A percentile compares a stretch with the other conserved stretches of the same genome.
These are phyloP conservation scores for Letharia columbiana DNA, from an alignment of 495 filamentous ascomycete genomes.

Conservation along the genomic window DNA sequence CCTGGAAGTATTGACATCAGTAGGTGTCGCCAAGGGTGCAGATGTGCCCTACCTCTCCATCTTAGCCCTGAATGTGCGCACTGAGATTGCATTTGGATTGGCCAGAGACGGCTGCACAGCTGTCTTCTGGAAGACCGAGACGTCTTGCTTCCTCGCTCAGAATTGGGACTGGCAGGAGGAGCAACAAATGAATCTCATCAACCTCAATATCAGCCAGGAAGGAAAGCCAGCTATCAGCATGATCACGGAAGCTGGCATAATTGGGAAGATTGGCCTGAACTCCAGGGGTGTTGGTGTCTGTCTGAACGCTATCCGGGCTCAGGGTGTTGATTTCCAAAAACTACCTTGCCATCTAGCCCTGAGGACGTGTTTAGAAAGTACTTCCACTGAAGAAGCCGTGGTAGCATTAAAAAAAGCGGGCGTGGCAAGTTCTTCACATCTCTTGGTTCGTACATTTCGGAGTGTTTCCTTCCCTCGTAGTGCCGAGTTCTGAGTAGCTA, in stretches of 20 bases:
- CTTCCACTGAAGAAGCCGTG: constrained; percentile 44
- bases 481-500: too few species aligned
- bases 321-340: constrained; percentile 44
- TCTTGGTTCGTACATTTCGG: too few species aligned
- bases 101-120: constrained; percentile 59
- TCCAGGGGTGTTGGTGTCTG: constrained; percentile 53
- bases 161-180: constrained; percentile 56
- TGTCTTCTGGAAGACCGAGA: constrained; percentile 43
- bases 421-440: constrained; percentile 51
- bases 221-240: constrained; percentile 43
- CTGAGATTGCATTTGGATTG: constrained; percentile 56
- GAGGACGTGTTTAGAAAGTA: constrained; percentile 49
- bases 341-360: constrained; percentile 58
- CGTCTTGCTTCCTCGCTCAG: constrained; percentile 45
- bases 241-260: constrained; percentile 55
- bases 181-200: constrained; percentile 46
- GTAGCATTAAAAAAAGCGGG: constrained; percentile 41
- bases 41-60: constrained; percentile 46
- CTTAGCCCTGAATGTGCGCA: constrained; percentile 57
- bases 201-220: constrained; percentile 43
- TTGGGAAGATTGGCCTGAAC: constrained; percentile 66
- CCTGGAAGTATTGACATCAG: not conserved
- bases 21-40: constrained; percentile 53
- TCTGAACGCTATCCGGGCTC: constrained; percentile 57
- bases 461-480: too few species aligned